Conservation (phyloP, 2,329 filamentous ascomycete genomes). For the Emergomyces orientalis region DNA sequence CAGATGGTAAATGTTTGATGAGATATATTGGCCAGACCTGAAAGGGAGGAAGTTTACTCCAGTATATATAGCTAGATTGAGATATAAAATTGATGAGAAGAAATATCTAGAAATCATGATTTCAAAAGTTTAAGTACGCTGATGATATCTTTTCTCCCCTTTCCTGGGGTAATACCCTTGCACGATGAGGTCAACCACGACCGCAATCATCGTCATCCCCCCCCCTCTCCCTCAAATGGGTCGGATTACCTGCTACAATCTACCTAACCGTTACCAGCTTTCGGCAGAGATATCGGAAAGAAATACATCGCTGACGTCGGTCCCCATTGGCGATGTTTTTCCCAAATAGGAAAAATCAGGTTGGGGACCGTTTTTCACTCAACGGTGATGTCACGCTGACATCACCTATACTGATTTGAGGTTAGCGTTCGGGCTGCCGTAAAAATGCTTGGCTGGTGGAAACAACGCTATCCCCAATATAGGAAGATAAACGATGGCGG, state of each 20-base stretch:
- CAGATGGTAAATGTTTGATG: neutral
- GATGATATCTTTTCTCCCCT: neutral
- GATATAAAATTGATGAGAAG: neutral
- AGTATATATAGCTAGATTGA: neutral
- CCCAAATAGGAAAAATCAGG: neutral
- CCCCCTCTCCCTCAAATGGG: neutral
- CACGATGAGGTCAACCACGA: neutral
- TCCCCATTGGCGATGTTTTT: neutral
- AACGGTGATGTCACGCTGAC: neutral
- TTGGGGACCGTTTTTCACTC: neutral
- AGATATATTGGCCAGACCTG: neutral
- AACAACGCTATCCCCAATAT: neutral
- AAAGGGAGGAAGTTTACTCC: neutral
- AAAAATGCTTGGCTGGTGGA: neutral
- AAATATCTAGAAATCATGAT: neutral
- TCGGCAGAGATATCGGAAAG: neutral
- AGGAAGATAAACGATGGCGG: neutral
- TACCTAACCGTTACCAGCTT: neutral
- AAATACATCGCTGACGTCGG: neutral
- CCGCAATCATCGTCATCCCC: neutral
- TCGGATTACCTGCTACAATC: neutral
- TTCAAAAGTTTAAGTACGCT: neutral
- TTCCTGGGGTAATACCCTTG: neutral
- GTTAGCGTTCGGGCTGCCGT: neutral
- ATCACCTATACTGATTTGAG: neutral